Percentiles rank a stretch among this genome's conserved stretches.
Conservation (phyloP, 768 basidiomycete species). For the Hydnomerulius pinastri region DNA sequence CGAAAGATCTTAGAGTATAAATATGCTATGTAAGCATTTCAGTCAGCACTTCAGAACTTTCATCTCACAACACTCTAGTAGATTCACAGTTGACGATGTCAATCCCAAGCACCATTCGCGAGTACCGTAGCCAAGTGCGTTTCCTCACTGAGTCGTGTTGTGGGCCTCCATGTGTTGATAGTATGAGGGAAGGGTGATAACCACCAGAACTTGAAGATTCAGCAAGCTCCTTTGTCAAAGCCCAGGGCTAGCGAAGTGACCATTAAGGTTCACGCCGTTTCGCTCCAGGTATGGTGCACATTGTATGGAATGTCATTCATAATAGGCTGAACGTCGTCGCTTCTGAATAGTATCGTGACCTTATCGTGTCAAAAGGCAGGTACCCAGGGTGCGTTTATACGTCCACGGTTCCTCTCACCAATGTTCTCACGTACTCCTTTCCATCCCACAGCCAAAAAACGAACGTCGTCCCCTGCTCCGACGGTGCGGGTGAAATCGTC, state of each 20-base stretch:
- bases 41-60: too few relatives aligned
- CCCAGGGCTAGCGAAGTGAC: constrained; percentile 52
- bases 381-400: constrained; percentile 38
- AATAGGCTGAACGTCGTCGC: background rate
- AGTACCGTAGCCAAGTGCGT: constrained; percentile 19
- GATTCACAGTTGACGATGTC: too few relatives aligned
- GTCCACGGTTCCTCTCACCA: constrained; percentile 8
- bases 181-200: constrained; percentile 20
- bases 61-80: too few relatives aligned
- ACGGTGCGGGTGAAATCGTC: constrained; percentile 60
- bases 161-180: background rate
- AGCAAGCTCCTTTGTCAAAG: constrained; percentile 24
- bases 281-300: constrained; percentile 43
- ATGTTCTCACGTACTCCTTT: constrained; percentile 33
- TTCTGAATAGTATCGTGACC: constrained; percentile 56
- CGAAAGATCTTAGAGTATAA: too few relatives aligned
- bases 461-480: constrained; percentile 40
- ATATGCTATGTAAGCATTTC: too few relatives aligned
- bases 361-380: constrained; percentile 39
- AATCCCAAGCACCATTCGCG: constrained; percentile 12
- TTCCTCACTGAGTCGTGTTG: background rate
- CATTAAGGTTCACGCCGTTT: constrained; percentile 58
- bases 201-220: constrained; percentile 31
- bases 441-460: constrained; percentile 20
- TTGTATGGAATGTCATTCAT: background rate